Evolutionary conservation across 306 rosid species (phyloP).

Genomic region (Adenanthera pavonina): DNA sequence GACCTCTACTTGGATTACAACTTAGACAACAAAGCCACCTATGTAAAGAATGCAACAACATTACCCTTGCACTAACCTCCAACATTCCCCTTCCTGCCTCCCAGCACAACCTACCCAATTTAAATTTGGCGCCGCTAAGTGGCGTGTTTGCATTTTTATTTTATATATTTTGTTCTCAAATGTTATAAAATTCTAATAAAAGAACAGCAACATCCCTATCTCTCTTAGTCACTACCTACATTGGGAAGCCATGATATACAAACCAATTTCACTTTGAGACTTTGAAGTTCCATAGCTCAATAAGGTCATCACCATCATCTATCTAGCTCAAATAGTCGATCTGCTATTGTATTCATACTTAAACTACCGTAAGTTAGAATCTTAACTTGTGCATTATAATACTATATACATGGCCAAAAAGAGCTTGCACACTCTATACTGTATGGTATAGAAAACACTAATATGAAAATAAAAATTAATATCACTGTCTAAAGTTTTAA

Average conservation of each 20-base stretch:
- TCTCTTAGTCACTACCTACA: not conserved
- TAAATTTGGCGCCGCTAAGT: not conserved
- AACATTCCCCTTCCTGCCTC: not conserved
- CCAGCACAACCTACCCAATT: constrained; percentile 11
- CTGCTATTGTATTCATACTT: not conserved
- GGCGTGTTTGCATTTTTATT: not conserved
- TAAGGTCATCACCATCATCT: not conserved
- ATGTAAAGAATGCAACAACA: not conserved
- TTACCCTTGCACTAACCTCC: constrained; percentile 22
- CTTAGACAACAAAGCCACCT: constrained; percentile 2
- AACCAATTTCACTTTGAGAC: not conserved
- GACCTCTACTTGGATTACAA: constrained; percentile 8
- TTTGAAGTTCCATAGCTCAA: not conserved
- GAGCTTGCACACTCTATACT: not conserved
- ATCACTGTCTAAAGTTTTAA: constrained; percentile 13
- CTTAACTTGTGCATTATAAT: not conserved
- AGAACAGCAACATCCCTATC: not conserved
- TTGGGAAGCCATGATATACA: not conserved
- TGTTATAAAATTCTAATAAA: constrained; percentile 11
- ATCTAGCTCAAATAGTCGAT: constrained; percentile 13
- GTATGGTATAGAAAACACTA: not conserved
- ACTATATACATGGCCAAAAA: not conserved
- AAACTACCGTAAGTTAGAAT: not conserved
- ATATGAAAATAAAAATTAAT: not conserved
- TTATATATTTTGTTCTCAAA: not conserved